Base-by-base conservation (phyloP, 768 basidiomycete genomes). In the Coprinopsis marcescibilis region DNA sequence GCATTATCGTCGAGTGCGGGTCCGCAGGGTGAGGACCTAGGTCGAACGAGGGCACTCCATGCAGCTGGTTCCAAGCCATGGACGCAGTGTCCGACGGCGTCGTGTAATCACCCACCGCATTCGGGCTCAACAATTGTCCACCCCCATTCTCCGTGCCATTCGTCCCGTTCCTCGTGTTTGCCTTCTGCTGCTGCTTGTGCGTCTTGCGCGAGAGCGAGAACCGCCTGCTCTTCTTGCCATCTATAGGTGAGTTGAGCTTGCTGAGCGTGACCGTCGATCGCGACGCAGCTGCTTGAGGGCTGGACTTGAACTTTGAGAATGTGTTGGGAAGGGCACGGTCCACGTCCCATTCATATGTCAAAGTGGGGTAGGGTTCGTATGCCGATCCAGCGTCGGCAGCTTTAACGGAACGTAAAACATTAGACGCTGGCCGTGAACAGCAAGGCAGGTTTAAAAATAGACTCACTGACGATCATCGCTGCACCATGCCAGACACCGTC, bases 401-500 rank as follows among this genome's bases (percentile, higher is more conserved):
- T 88, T 24, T 30, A 43, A 29, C 14, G 8, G 38, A 5, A 15
- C 7, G 15, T 27, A 41, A 29, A 42, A 19, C 17, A 15, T 20
- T n/a, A n/a, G n/a, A n/a, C n/a, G n/a, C n/a, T n/a, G n/a, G n/a
- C 4, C 24, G n/a, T 30, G 12, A 25, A 14, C 15, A 8, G 44
- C 3, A 44, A 5, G 15, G 17, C 21, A 46, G 21, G 13, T 42
- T 29, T 47, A 30, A 43, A 23, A 20, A 27, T 29, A 5, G 44
- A 85, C 85, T 66, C 53, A 87, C 85, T 90, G 53, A 98, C 91
- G 46, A 97, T 75, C 64, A 99, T 66, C 10, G 81, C 89, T 11
- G 86, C 89, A 5, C 93, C 95, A 51, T 83, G 76, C 90, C 92
- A 99, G 27, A 92, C 68, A 14, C 82, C 80, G 19, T 78, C 69